Base-by-base conservation (phyloP, 352 stramenopile species). In the Elongisporangium senticosum region DNA sequence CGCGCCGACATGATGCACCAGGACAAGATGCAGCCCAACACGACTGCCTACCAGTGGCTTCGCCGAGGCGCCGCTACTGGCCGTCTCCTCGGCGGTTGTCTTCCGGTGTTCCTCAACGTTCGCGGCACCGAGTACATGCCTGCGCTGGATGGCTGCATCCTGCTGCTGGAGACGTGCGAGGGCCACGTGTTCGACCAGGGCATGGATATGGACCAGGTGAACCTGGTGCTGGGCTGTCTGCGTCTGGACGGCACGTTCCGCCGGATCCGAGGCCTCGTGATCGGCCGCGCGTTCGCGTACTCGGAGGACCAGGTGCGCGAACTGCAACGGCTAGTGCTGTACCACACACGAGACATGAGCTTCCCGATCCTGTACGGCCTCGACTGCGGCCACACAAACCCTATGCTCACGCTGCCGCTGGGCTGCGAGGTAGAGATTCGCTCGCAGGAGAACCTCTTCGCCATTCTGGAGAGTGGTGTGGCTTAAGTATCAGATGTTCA, bases 331-430 rank as follows among this genome's bases (percentile, higher is more conserved):
- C 63, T 87, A 7, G 53, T 89, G 21, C 39, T 65, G 49, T 79
- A 84, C 63, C 79, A 86, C 65, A 87, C 77, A 20, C 64, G 75
- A 11, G 74, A 49, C 52, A 65, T 49, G 2, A 62, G 14, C 19
- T 87, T 85, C 58, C 79, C 77, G 24, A 83, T 87, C 56, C 28
- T 86, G 4, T 87, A 86, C 63, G 76, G 76, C 50, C 56, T 86
- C 22, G 76, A 88, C 54, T 68, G 66, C 8, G 71, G 76, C 4
- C 72, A 87, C 62, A 86, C 80, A 10, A 82, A 86, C 75, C 79
- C 75, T 5, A 69, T 84, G 40, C 63, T 69, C 20, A 88, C 75
- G 4, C 69, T 85, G 37, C 71, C 77, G 17, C 61, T 89, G 7
- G 77, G 74, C 20, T 77, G 67, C 47, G 49, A 71, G n/a, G 66